Base-by-base conservation (phyloP, 805 yeast species). In the Ogataea pini region DNA sequence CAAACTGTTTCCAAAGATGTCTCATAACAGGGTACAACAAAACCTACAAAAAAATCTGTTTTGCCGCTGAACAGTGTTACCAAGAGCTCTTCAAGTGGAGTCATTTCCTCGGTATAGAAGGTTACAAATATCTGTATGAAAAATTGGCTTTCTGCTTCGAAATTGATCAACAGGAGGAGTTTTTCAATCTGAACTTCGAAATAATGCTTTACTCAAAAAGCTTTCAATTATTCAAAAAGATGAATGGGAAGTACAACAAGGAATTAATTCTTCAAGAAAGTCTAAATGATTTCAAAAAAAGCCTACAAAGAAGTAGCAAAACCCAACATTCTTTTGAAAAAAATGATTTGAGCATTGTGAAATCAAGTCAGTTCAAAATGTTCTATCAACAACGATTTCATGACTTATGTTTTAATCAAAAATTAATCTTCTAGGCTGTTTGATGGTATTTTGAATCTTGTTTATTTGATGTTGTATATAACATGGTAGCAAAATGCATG, bases 321-420 rank as follows among this genome's bases (percentile, higher is more conserved):
- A 22, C 39, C 17, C 18, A 34, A 17, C 24, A 34, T 13, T 22
- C 25, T 6, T 34, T 44, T 19, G 40, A 43, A 31, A 43, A 51
- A 13, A 38, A 44, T 10, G 52, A 56, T 42, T 28, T 45, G 24
- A 42, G 25, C 8, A 37, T 57, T 2, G 59, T 62, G 17, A 52
- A 50, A 18, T 59, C 66, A 12, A 20, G 33, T 4, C 46, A 52
- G 9, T 63, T 63, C 37, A 53, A 49, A 18, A 18, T 42, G 10
- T 63, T 62, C 48, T 57, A 61, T 39, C 48, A 58, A 19, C 49
- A 46, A 25, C 54, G 67, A 48, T 46, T 60, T 38, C 41, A 47
- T 7, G 54, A 52, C 20, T 45, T 63, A 13, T 57, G 59, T 4
- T 42, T 58, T 20, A 44, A 60, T 29, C 52, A 60, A 36, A 62